Evolutionary conservation across 2,329 filamentous ascomycete species (phyloP), one percentile per base, ranked within the genome.

Genomic region (Fusarium chuoi): DNA sequence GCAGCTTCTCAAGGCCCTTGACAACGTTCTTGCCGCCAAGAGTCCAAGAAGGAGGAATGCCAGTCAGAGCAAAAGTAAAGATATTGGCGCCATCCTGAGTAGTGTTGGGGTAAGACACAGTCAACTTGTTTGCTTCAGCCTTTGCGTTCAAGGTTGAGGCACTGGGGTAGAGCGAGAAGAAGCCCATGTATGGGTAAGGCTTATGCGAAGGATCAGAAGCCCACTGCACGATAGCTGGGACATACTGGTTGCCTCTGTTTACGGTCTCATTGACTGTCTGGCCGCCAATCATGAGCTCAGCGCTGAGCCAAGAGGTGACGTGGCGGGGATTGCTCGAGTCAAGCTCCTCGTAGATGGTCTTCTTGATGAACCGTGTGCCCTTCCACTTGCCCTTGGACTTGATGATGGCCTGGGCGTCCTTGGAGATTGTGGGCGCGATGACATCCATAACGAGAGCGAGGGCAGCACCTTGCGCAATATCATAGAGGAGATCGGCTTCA

Each of bases 221-320:
- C 64, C 64, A 66, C 33, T 66, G 64, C 0, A 66, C 64, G 3
- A 66, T 58, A 1, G 64, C 64, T 5, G 64, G 64, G 5, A 66
- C 64, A 63, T 83, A 85, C 74, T 85, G 83, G 36, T 82, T 70
- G 3, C 83, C 82, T 11, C 84, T 77, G 71, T 82, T 82, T 26
- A 71, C 74, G 3, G 77, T 78, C 74, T 86, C 84, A 10, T 77
- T 78, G 2, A 85, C 77, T 24, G 79, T 66, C 72, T 83, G 68
- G 0, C 77, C 84, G 3, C 85, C 85, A 24, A 85, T 82, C 84
- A 86, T 86, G 46, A 86, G 72, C 14, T 80, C 74, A 9, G 83
- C 78, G 44, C 82, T 83, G 28, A 86, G 55, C 84, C 84, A 86
- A 3, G 84, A 83, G 0, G 83, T 83, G 9, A 80, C 79, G 4